Base-by-base conservation (phyloP, 2,329 filamentous ascomycete genomes). In the Cordyceps tenuipes region DNA sequence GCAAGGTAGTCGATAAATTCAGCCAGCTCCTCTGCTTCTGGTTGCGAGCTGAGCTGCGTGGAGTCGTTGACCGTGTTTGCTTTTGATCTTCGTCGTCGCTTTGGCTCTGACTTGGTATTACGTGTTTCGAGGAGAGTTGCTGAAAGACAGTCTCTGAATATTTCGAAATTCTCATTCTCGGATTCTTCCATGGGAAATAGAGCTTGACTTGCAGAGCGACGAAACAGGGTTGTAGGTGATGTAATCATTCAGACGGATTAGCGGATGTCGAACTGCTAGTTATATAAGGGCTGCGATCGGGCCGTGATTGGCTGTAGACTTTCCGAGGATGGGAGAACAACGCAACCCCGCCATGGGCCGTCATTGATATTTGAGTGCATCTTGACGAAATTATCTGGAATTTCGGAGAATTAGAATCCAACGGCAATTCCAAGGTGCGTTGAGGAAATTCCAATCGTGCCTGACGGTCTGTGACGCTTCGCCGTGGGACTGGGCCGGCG, bases 1-100 rank as follows among this genome's bases (percentile, higher is more conserved):
- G 89, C 85, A 34, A 94, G 80, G 71, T 92, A 94, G 76, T 92
- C 86, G 58, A 89, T 85, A 72, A 95, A 95, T 1, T 95, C 91
- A 29, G 84, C 82, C 23, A 94, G 74, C 59, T 92, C 89, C 65
- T 88, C 86, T 5, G 82, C 82, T 65, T 83, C 69, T 46, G 59
- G 50, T 50, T 60, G 59, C 60, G 59, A 59, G 9, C 39, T 60
- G 57, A 63, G 62, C 26, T 62, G 61, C 61, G 60, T 57, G 47
- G 62, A 39, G 59, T 64, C 57, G 29, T 65, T 61, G 29, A 61
- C 56, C 21, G 63, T 47, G 41, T 55, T 57, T 49, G 59, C 58
- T 60, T 68, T 69, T 48, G 64, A 63, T 57, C 69, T 67, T 50
- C 76, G 68, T 56, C 76, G 78, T 61, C 79, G 77, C 63, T 79